Base-by-base conservation (phyloP, 805 yeast genomes). In the Ogataea paradorogensis region DNA sequence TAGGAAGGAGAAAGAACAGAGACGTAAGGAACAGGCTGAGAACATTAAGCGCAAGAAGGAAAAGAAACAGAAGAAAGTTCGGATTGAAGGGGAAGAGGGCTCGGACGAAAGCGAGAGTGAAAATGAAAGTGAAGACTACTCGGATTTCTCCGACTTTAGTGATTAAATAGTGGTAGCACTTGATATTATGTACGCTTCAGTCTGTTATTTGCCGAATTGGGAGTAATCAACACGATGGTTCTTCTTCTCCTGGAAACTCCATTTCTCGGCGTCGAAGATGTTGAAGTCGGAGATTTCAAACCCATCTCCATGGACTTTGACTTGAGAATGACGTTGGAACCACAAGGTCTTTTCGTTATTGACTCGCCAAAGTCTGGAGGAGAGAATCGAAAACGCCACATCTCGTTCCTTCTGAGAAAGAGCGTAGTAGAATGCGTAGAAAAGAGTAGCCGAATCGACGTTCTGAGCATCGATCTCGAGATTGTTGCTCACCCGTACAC, bases 1-100 rank as follows among this genome's bases (percentile, higher is more conserved):
- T 57, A 71, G 72, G 56, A 74, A 73, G 53, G 65, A 84, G 52
- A 85, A 81, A 63, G 83, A 74, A 22, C 71, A 78, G 53, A 78
- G 97, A 66, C 77, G 84, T 59, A 78, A 78, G 50, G 80, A 76
- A 55, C 97, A 90, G 64, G 80, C 78, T 50, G 90, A 74, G 31
- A 86, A 89, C 56, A 84, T 90, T 38, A 74, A 79, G 15, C 78
- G 75, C 40, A 90, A 84, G 73, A 76, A 78, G 48, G 88, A 80
- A 35, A 82, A 73, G 55, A 83, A 83, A 57, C 80, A 76, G 29
- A 84, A 80, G 8, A 85, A 84, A 68, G 81, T 81, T 52, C 78
- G 79, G 41, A 78, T 95, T 53, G 73, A 78, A 63, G 65, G 63
- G 16, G 51, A 53, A 27, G 63, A 61, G 18, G 55, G 45, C 16